These are phyloP conservation scores for Auricularia sp. DNA, from an alignment of 768 basidiomycete genomes.

Conservation along the genomic window DNA sequence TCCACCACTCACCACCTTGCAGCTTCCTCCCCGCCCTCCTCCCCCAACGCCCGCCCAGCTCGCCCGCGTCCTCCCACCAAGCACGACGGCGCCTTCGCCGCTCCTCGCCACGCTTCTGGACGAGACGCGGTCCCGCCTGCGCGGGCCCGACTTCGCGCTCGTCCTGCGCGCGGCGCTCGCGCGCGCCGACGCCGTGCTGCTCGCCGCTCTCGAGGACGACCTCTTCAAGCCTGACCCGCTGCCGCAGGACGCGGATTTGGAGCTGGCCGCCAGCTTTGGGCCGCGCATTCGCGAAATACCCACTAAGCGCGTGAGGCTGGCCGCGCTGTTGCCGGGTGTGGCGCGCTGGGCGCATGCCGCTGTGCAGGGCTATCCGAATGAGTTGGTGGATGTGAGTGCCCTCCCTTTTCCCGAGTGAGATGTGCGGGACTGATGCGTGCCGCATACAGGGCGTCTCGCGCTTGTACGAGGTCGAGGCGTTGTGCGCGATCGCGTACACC, in stretches of 20 bases:
- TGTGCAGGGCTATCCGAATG: slow-evolving; percentile 62
- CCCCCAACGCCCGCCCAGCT: slow-evolving; percentile 65
- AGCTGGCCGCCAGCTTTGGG: slow-evolving; percentile 16
- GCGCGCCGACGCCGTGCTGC: slow-evolving; percentile 40
- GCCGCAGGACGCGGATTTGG: slow-evolving; percentile 4
- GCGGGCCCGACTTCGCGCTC: slow-evolving; percentile 57
- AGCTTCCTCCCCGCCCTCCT: slow-evolving; percentile 70
- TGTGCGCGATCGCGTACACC: slow-evolving; percentile 31
- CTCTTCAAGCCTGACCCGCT: slow-evolving; percentile 37
- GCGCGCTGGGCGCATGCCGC: slow-evolving; percentile 68
- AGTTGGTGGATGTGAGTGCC: too few species aligned
- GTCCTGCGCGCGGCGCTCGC: slow-evolving; percentile 22
- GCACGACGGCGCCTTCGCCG: too few species aligned
- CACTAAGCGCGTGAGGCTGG: slow-evolving; percentile 47
- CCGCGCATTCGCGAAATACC: neutral
- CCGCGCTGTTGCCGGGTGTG: slow-evolving; percentile 70
- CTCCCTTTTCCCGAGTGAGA: too few species aligned
- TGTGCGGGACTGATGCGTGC: too few species aligned
- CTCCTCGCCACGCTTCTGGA: slow-evolving; percentile 5
- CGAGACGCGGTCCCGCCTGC: slow-evolving; percentile 56
- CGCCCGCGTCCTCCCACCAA: slow-evolving; percentile 18
- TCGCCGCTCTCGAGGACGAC: slow-evolving; percentile 53
- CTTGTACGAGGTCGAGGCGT: too few species aligned
- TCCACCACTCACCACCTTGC: too few species aligned
- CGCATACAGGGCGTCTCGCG: too few species aligned